phyloP scores from a whole-genome alignment of 2,329 filamentous ascomycete genomes.

The Ophiostoma himal-ulmi region DNA sequence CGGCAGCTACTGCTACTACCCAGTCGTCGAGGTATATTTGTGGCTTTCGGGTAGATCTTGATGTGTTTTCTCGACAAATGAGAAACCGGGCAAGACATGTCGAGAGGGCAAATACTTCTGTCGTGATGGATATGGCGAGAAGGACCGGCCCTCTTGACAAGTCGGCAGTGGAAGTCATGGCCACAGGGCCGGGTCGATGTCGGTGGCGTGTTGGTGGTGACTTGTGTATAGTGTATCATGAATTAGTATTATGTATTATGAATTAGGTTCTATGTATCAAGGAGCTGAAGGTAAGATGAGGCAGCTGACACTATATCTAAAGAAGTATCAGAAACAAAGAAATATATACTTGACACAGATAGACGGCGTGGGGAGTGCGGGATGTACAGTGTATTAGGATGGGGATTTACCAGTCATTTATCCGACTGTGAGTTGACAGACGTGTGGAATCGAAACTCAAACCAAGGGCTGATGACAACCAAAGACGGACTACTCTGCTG shows the following conservation, averaged over 20 bases:
- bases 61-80: background rate
- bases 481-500: background rate
- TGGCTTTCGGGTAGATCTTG: background rate
- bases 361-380: background rate
- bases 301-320: background rate
- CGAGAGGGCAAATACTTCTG: constrained; percentile 32
- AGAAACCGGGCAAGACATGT: background rate
- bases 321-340: background rate
- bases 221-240: background rate
- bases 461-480: background rate
- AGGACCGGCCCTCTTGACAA: constrained; percentile 35
- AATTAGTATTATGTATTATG: background rate
- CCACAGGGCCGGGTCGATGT: constrained; percentile 13
- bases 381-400: background rate
- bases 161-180: constrained; percentile 29
- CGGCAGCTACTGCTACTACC: background rate
- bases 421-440: background rate
- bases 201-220: background rate
- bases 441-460: too few species aligned
- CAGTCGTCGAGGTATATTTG: background rate
- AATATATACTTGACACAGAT: background rate
- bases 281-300: background rate
- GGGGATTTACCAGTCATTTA: background rate
- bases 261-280: background rate
- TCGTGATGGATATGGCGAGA: constrained; percentile 35